Percentiles rank a stretch among this genome's conserved stretches.
Evolutionary conservation across 2,329 filamentous ascomycete genomes (phyloP).

Genomic region (Hyphodiscus sp.): DNA sequence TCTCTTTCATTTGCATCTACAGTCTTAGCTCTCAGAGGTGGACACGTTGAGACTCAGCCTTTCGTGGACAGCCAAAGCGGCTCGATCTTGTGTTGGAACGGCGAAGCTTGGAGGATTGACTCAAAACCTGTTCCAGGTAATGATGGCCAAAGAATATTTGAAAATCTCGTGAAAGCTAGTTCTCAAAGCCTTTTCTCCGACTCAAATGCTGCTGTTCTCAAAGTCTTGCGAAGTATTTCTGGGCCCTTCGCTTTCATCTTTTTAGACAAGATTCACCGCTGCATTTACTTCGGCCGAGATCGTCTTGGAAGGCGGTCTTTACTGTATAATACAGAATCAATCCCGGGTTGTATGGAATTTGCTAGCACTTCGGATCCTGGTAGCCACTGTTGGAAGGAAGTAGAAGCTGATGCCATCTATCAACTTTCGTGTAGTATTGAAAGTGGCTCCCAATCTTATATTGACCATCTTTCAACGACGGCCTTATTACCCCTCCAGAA

Average conservation of each 20-base stretch:
- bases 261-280: constrained; percentile 55
- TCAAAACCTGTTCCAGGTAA: constrained; percentile 59
- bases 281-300: constrained; percentile 79
- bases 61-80: constrained; percentile 49
- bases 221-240: constrained; percentile 54
- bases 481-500: not conserved
- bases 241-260: constrained; percentile 91
- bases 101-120: constrained; percentile 80
- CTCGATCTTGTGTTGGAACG: constrained; percentile 90
- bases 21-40: constrained; percentile 83
- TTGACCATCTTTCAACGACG: not conserved
- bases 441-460: not conserved
- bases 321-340: constrained; percentile 47
- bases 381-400: constrained; percentile 61
- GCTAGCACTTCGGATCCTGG: constrained; percentile 62
- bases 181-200: constrained; percentile 14
- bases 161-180: constrained; percentile 42
- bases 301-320: constrained; percentile 82
- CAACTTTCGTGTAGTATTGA: constrained; percentile 17
- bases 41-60: constrained; percentile 65
- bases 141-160: constrained; percentile 68
- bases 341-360: constrained; percentile 45
- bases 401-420: constrained; percentile 80
- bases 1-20: constrained; percentile 68
- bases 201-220: constrained; percentile 35